These are phyloP conservation scores for Pulicaria dysenterica DNA, from an alignment of 129 eudicot genomes.

Conservation along the genomic window DNA sequence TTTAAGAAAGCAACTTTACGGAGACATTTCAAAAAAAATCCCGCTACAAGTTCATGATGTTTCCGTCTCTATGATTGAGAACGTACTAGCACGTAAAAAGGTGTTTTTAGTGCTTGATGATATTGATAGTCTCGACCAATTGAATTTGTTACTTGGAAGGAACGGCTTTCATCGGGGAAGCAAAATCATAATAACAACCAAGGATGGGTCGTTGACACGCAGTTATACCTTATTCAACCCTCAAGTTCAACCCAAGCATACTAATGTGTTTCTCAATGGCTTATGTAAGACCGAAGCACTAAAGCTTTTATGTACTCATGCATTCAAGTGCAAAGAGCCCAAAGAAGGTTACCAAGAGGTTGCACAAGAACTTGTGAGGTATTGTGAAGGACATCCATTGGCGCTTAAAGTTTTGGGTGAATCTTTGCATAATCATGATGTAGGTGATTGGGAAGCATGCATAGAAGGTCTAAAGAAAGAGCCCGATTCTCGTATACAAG, in stretches of 20 bases:
- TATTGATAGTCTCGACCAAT: not conserved
- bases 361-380: not conserved
- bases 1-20: not conserved
- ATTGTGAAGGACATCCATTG: conserved; percentile 14
- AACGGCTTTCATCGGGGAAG: not conserved
- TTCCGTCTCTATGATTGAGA: not conserved
- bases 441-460: conserved; percentile 3
- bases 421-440: not conserved
- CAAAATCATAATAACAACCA: conserved; percentile 12
- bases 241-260: not conserved
- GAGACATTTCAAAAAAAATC: not conserved
- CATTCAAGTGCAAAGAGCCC: not conserved
- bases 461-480: not conserved
- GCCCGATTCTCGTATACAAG: not conserved
- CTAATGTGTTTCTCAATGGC: not conserved
- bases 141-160: not conserved
- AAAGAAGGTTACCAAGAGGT: not conserved
- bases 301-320: not conserved
- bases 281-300: not conserved
- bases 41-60: not conserved
- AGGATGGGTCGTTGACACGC: not conserved
- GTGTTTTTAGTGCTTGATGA: conserved; percentile 3
- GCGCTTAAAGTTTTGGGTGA: conserved; percentile 2
- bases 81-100: not conserved
- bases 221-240: not conserved